A percentile compares a stretch with the other conserved stretches of the same genome.
Conservation (phyloP, 1,284 basidiomycete genomes). For the Ceratobasidium theobromae region DNA sequence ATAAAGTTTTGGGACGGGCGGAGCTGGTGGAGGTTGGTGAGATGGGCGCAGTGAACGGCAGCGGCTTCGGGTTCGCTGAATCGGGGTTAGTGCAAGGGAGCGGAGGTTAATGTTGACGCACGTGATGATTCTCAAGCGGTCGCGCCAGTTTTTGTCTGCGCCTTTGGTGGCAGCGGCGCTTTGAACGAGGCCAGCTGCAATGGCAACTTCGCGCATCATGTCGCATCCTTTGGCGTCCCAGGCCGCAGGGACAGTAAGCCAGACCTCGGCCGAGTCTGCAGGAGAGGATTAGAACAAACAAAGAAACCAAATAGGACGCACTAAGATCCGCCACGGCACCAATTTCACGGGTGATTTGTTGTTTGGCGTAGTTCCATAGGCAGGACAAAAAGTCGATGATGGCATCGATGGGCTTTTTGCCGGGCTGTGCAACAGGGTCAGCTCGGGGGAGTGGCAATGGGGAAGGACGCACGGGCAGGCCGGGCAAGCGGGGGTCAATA, state of each 20-base stretch:
- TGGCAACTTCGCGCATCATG: conserved; percentile 78
- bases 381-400: conserved; percentile 77
- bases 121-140: conserved; percentile 77
- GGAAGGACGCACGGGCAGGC: conserved; percentile 60
- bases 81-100: neutral
- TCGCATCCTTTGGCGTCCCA: conserved; percentile 81
- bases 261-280: conserved; percentile 73
- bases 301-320: conserved; percentile 44
- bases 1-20: conserved; percentile 75
- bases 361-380: conserved; percentile 81
- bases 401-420: conserved; percentile 70
- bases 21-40: conserved; percentile 73
- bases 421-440: conserved; percentile 50
- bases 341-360: conserved; percentile 78
- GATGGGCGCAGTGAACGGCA: conserved; percentile 76
- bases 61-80: conserved; percentile 77
- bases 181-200: conserved; percentile 72
- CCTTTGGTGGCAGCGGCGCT: conserved; percentile 52
- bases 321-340: conserved; percentile 78
- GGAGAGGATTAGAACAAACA: neutral
- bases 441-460: neutral
- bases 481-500: conserved; percentile 71
- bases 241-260: conserved; percentile 79
- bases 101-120: conserved; percentile 40
- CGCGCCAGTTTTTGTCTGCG: conserved; percentile 73